Evolutionary conservation across 2,329 filamentous ascomycete genomes (phyloP).

Genomic region (Dactylellina parvicollis): DNA sequence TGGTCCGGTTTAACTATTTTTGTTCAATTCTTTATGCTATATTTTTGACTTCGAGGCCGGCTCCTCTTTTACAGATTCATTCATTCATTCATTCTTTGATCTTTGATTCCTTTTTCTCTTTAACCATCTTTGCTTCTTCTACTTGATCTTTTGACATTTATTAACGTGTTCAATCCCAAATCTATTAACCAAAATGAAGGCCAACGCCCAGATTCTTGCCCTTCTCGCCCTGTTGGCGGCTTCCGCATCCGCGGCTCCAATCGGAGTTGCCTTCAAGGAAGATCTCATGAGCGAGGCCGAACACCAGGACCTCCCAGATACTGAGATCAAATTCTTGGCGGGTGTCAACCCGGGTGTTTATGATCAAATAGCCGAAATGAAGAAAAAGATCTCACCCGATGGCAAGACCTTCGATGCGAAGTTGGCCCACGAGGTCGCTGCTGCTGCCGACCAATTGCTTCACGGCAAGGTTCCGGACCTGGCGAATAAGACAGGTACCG

Average conservation of each 20-base stretch:
- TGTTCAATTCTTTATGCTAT: conserved; percentile 15
- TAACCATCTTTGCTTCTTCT: neutral
- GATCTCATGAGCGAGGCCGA: neutral
- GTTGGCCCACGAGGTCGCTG: neutral
- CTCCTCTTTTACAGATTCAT: neutral
- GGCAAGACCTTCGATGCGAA: neutral
- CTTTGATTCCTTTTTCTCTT: neutral
- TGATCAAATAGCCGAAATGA: conserved; percentile 3
- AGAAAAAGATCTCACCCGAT: neutral
- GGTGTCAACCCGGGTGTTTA: neutral
- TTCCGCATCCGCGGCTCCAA: neutral
- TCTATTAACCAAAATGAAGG: conserved; percentile 1
- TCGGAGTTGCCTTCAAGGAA: neutral
- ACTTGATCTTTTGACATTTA: neutral
- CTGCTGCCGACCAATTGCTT: neutral
- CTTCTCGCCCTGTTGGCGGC: neutral
- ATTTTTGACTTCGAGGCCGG: conserved; percentile 8
- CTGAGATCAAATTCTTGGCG: conserved; percentile 2
- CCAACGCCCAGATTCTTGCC: neutral
- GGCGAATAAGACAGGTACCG: neutral
- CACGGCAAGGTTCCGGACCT: conserved; percentile 1
- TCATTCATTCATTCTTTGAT: neutral
- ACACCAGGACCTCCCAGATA: neutral
- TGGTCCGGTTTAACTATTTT: conserved; percentile 9
- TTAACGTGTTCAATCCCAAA: neutral